These are phyloP conservation scores for Nakaseomyces nivariensis DNA, from an alignment of 1,139 yeast species.

Conservation along the genomic window DNA sequence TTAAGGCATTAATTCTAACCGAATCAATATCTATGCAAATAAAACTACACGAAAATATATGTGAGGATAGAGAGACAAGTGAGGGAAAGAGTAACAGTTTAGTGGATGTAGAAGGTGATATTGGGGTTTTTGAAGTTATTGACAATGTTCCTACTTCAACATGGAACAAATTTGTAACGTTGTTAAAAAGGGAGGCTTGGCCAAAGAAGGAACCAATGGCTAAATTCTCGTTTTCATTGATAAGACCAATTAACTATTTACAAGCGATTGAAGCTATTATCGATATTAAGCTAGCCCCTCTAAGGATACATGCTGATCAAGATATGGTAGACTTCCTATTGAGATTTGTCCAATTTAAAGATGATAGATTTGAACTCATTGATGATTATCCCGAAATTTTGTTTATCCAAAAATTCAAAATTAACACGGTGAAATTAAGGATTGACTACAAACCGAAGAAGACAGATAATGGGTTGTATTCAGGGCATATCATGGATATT, in stretches of 20 bases:
- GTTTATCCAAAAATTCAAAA: slow-evolving; percentile 59
- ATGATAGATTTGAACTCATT: slow-evolving; percentile 52
- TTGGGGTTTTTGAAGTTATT: slow-evolving; percentile 49
- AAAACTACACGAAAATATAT: slow-evolving; percentile 39
- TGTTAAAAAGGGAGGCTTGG: slow-evolving; percentile 48
- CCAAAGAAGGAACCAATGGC: slow-evolving; percentile 51
- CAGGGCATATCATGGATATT: slow-evolving; percentile 80
- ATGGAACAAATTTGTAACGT: slow-evolving; percentile 78
- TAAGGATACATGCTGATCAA: slow-evolving; percentile 82
- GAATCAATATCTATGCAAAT: slow-evolving; percentile 42
- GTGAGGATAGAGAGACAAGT: slow-evolving; percentile 30
- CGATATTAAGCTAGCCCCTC: slow-evolving; percentile 51
- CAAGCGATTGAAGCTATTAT: slow-evolving; percentile 64
- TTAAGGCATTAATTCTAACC: slow-evolving; percentile 54
- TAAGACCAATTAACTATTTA: slow-evolving; percentile 54
- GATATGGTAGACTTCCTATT: slow-evolving; percentile 79
- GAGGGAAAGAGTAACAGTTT: slow-evolving; percentile 38
- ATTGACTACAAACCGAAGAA: slow-evolving; percentile 90
- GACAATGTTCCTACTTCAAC: slow-evolving; percentile 84
- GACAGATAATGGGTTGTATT: slow-evolving; percentile 47
- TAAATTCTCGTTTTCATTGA: slow-evolving; percentile 42
- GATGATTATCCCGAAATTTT: slow-evolving; percentile 46
- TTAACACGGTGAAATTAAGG: slow-evolving; percentile 53
- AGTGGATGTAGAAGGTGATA: slow-evolving; percentile 36
- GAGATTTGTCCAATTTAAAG: slow-evolving; percentile 74